Evolutionary conservation across 2,329 filamentous ascomycete genomes (phyloP).

Genomic region (Neofusicoccum parvum): DNA sequence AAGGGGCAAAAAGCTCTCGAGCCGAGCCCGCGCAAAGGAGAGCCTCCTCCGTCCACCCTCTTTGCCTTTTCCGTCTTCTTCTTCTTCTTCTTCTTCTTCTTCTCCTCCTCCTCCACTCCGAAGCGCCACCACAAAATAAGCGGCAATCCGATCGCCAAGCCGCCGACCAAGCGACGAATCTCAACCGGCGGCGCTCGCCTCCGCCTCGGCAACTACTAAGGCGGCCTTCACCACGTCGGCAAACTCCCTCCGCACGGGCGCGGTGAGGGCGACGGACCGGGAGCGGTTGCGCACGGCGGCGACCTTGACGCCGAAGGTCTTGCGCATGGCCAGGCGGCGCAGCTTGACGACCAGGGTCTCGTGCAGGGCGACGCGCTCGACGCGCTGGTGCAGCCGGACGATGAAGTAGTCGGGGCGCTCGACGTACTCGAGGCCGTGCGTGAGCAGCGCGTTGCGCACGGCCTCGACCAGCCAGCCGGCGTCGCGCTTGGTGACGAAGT

Average conservation of each 20-base stretch:
- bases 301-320: conserved; percentile 2
- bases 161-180: too few relatives aligned
- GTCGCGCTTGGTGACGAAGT: conserved; percentile 31
- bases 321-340: conserved; percentile 15
- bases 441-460: conserved; percentile 28
- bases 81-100: too few relatives aligned
- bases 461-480: conserved; percentile 32
- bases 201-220: neutral
- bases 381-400: conserved; percentile 30
- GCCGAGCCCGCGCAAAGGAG: too few relatives aligned
- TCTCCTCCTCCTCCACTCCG: too few relatives aligned
- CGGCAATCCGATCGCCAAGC: too few relatives aligned
- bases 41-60: too few relatives aligned
- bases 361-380: conserved; percentile 25
- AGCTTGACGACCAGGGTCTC: conserved; percentile 20
- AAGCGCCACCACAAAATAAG: too few relatives aligned
- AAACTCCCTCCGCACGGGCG: neutral
- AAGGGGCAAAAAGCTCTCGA: too few relatives aligned
- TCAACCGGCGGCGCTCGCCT: neutral
- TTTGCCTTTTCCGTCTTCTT: too few relatives aligned
- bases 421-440: conserved; percentile 30
- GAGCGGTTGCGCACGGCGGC: neutral
- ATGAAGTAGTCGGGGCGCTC: conserved; percentile 27
- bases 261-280: neutral
- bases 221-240: neutral